These are phyloP conservation scores for Calonectria honghensis DNA, from an alignment of 2,329 filamentous ascomycete species.

Conservation along the genomic window DNA sequence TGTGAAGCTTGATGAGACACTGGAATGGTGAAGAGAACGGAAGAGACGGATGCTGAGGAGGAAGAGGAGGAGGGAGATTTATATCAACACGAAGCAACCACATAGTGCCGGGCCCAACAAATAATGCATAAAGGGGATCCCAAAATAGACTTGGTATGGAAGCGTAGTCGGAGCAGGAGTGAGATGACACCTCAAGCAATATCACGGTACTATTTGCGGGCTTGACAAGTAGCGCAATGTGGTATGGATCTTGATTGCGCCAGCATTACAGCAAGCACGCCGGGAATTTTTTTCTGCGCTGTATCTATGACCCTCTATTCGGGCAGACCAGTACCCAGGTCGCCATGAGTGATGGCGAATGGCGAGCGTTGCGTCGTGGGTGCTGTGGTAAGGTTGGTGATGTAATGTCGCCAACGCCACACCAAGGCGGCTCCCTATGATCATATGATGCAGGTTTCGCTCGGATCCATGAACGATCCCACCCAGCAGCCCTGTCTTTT, in stretches of 20 bases:
- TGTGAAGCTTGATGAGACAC: slow-evolving; percentile 30
- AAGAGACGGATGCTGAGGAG: slow-evolving; percentile 44
- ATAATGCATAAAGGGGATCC: slow-evolving; percentile 27
- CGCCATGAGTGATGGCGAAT: slow-evolving; percentile 27
- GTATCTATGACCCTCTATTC: slow-evolving; percentile 21
- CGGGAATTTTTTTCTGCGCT: slow-evolving; percentile 1
- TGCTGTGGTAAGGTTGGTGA: slow-evolving; percentile 46
- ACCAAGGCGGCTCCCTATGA: slow-evolving; percentile 50
- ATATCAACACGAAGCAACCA: slow-evolving; percentile 46
- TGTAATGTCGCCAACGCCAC: slow-evolving; percentile 51
- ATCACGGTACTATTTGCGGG: slow-evolving; percentile 39
- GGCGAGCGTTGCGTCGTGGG: slow-evolving; percentile 21
- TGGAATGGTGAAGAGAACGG: slow-evolving; percentile 48
- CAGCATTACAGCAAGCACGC: slow-evolving; percentile 25
- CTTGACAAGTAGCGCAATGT: slow-evolving; percentile 23
- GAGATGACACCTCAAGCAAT: slow-evolving; percentile 32
- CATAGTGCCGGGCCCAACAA: slow-evolving; percentile 4
- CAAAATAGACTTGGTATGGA: slow-evolving; percentile 33
- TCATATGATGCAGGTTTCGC: slow-evolving; percentile 54
- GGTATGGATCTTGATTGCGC: slow-evolving; percentile 37
- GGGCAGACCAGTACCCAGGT: slow-evolving; percentile 2
- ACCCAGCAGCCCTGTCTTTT: slow-evolving; percentile 20
- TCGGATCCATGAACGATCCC: slow-evolving; percentile 32
- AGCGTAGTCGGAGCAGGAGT: slow-evolving; percentile 36
- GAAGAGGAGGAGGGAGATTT: slow-evolving; percentile 51